phyloP scores from a whole-genome alignment of 495 filamentous ascomycete species.

The Cairneyella variabilis region DNA sequence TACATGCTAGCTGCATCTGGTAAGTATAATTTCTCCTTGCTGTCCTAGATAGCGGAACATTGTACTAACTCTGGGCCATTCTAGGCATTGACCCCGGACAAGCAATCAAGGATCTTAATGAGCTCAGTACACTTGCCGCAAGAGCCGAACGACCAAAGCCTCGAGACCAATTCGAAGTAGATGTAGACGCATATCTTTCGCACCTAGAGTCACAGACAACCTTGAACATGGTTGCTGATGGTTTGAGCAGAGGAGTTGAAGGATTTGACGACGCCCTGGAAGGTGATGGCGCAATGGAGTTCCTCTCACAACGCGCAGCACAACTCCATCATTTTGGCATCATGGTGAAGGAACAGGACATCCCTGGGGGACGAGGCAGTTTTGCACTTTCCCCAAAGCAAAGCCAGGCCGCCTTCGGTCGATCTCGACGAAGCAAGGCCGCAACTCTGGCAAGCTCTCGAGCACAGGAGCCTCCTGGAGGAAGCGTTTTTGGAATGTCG shows the following conservation, averaged over 20 bases:
- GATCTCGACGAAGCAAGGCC: conserved; percentile 46
- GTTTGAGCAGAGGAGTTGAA: conserved; percentile 74
- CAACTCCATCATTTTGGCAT: conserved; percentile 98
- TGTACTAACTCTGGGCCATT: too few species aligned
- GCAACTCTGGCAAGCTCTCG: conserved; percentile 33
- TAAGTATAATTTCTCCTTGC: too few species aligned
- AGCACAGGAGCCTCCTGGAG: conserved; percentile 31
- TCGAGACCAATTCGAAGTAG: conserved; percentile 54
- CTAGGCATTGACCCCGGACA: conserved; percentile 74
- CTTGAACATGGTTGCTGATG: conserved; percentile 84
- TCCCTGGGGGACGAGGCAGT: conserved; percentile 37
- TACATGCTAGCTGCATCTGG: conserved; percentile 90
- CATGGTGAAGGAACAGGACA: conserved; percentile 51
- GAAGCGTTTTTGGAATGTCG: conserved; percentile 70
- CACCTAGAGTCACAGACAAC: conserved; percentile 87
- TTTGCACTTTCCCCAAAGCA: conserved; percentile 53
- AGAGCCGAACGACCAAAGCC: conserved; percentile 32
- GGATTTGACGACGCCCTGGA: conserved; percentile 93
- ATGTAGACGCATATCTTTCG: conserved; percentile 77
- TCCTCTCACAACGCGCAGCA: conserved; percentile 85
- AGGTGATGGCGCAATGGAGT: conserved; percentile 90
- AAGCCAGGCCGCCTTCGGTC: conserved; percentile 43
- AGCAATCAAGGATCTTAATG: conserved; percentile 72
- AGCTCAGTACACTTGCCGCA: conserved; percentile 33
- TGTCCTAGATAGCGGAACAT: too few species aligned